Evolutionary conservation across 164 flowering plant genomes (phyloP), one percentile per base, ranked within the genome.

Genomic region (Amborella trichopoda): DNA sequence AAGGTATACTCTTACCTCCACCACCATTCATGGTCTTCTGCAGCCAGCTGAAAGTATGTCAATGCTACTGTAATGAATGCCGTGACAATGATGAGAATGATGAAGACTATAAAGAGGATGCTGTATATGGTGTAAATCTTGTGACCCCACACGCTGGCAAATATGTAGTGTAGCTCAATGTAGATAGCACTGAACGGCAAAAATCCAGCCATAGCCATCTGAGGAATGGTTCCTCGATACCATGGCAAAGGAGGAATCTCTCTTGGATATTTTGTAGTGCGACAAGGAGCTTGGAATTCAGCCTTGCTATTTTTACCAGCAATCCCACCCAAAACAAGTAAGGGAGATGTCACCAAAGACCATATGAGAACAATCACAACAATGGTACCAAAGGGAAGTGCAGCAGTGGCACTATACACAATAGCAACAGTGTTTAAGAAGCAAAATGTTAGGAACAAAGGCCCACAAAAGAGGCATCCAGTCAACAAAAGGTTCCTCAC

Each of bases 21-120:
- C 72, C 72, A 68, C 72, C 72, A 68, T 42, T 68, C 66, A 44
- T 68, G 72, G 40, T 68, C 72, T 50, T 68, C 72, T n/a, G 72
- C 68, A 28, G 72, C 68, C 41, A 68, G 68, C 53, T 68, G 72
- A 44, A 68, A 68, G 53, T 68, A 68, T 23, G 72, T 68, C 57
- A 68, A 49, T 14, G 72, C 72, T 41, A 68, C 62, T 13, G 72
- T 68, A 50, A 68, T 68, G 56, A 68, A 68, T 22, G 72, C 72
- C 4, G 72, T 68, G 47, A 68, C 72, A 39, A 68, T 60, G 41
- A 68, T 52, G 55, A 68, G 68, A 40, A 68, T 68, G 28, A 68
- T 60, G 54, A 68, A 68, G 52, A 68, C 72, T 11, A 68, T 68
- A 45, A 64, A 68, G 56, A 68, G 64, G 44, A 68, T 68, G 56